Conservation (phyloP, 306 rosid genomes). For the Fragaria ananassa region DNA sequence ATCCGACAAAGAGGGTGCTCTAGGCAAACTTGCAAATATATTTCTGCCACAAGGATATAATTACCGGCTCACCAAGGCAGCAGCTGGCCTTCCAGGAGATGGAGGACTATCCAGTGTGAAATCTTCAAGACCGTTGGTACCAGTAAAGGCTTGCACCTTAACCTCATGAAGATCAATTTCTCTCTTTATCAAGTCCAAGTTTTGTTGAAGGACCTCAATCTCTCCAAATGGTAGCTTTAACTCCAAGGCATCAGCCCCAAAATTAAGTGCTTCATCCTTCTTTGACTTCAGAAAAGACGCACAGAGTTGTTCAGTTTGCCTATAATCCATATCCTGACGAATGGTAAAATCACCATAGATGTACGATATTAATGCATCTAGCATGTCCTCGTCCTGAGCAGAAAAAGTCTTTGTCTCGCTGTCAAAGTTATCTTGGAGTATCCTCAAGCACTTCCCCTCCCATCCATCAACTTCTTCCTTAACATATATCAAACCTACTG, state of each 20-base stretch:
- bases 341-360: conserved; percentile 36
- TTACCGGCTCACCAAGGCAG: conserved; percentile 57
- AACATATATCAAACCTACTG: conserved; percentile 62
- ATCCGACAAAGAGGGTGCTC: conserved; percentile 1
- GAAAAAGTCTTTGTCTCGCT: conserved; percentile 35
- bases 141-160: conserved; percentile 46
- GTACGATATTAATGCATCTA: conserved; percentile 44
- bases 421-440: conserved; percentile 60
- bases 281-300: conserved; percentile 84
- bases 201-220: conserved; percentile 68
- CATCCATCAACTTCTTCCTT: conserved; percentile 79
- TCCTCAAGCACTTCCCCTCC: conserved; percentile 77
- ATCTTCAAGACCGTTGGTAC: conserved; percentile 45
- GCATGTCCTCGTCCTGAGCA: conserved; percentile 51
- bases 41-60: not conserved
- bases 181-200: conserved; percentile 74
- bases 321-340: conserved; percentile 52
- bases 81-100: conserved; percentile 82
- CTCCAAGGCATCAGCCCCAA: conserved; percentile 73
- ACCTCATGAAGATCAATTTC: conserved; percentile 71
- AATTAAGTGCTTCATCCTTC: conserved; percentile 65
- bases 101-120: conserved; percentile 81
- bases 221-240: conserved; percentile 82
- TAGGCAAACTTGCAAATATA: not conserved
- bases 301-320: conserved; percentile 58